Base-by-base conservation (phyloP, 345 rosid genomes). In the Geranium rotundifolium region DNA sequence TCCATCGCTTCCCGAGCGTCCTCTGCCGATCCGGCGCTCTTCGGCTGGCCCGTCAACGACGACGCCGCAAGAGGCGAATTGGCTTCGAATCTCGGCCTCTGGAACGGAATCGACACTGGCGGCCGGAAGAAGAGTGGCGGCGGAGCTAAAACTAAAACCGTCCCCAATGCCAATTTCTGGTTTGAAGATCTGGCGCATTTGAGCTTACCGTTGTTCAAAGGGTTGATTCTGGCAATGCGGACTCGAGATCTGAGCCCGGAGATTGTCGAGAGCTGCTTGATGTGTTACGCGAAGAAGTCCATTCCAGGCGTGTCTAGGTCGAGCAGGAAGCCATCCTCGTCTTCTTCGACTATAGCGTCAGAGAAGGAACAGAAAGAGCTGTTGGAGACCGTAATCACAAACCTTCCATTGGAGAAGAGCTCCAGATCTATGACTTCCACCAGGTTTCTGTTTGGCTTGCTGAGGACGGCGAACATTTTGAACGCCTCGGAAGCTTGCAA, bases 41-140 rank as follows among this genome's bases (percentile, higher is more conserved):
- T 93, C 58, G 99, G 99, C 15, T 90, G 99, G 99, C 99, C 99
- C 0, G 95, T 93, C 5, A 85, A 66, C 56, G 91, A 81, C 41
- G 41, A 34, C 10, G 41, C 2, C 1, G 6, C 41, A 5, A 5
- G 41, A 34, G 41, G 67, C 6, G 58, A 57, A 57, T 59, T 65
- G 1, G 46, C 72, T 14, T 62, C 80, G 59, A 79, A 73, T 59
- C 78, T 75, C 55, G 73, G 77, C 1, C 70, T 79, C 23, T 77
- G 86, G 83, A 74, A 83, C 58, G 88, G 84, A 29, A 81, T 81
- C 61, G 89, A 87, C 34, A 69, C 76, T 17, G 77, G 71, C 41
- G 46, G 72, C 30, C 75, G 85, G 4, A 59, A 82, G 39, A 82
- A 73, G 76, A 34, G 10, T 34, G 66, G 70, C 27, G 60, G 52